Evolutionary conservation across 2,329 filamentous ascomycete species (phyloP), one percentile per base, ranked within the genome.

Genomic region (Rhinocladiella similis): DNA sequence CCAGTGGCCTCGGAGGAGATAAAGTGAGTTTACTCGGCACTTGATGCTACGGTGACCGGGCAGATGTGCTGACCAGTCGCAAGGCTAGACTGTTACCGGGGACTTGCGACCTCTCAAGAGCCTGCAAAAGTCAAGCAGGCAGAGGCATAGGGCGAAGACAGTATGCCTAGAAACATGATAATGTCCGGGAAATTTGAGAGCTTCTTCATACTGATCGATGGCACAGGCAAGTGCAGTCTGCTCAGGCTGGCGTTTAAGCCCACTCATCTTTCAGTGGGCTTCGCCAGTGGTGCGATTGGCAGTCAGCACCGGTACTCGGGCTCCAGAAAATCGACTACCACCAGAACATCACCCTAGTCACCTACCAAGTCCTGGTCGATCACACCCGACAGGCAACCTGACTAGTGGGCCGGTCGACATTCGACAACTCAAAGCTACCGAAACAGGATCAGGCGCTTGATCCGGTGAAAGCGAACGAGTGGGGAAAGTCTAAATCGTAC

Each of bases 401-500:
- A 50, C 48, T 49, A 61, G 50, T 27, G 39, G 46, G 55, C 57
- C 16, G 43, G 48, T 47, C 27, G 36, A 36, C 42, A 60, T 18
- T 50, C 39, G 29, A 43, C 18, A 36, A 12, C 50, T 14, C 46
- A 19, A 29, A 19, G 58, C 50, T 36, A 50, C 38, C 33, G 50
- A 47, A 51, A 50, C 38, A 18, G 12, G 45, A 54, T 48, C 36
- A 50, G 47, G 38, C 41, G 38, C 39, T 38, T 41, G 46, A 33
- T 41, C 52, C 38, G 55, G 38, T 43, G 42, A 29, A 52, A 18
- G 50, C 27, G 13, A 45, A 46, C 20, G 41, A 43, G 39, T 47
- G 50, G 53, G 52, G 50, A 52, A 56, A 56, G 48, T 54, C 59
- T 58, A 59, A 57, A 54, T 20, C 9, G 25, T 3, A 20, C 49